Percentiles rank a stretch among this genome's conserved stretches.
phyloP scores from a whole-genome alignment of 208 protist species.

The Vickermania ingenoplastis region DNA sequence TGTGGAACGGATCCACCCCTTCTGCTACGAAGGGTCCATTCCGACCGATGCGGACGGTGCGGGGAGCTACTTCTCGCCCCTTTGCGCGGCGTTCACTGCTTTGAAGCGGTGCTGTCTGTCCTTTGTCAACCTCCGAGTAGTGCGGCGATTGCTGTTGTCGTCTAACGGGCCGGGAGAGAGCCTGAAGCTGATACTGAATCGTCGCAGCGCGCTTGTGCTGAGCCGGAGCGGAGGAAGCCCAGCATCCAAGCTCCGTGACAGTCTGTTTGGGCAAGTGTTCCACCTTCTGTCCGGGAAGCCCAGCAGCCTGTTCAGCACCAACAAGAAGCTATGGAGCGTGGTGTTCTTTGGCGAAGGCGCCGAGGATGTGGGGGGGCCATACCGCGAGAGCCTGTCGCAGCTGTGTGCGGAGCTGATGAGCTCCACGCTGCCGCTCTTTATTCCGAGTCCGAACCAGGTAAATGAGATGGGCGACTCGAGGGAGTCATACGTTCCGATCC shows the following conservation, averaged over 20 bases:
- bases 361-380: slow-evolving; percentile 91
- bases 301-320: slow-evolving; percentile 55
- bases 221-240: slow-evolving; percentile 25
- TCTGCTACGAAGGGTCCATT: slow-evolving; percentile 14
- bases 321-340: slow-evolving; percentile 79
- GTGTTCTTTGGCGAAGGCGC: slow-evolving; percentile 85
- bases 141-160: slow-evolving; percentile 29
- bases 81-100: slow-evolving; percentile 10
- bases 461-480: slow-evolving; percentile 62
- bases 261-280: slow-evolving; percentile 85
- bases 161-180: slow-evolving; percentile 44
- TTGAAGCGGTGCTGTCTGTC: slow-evolving; percentile 29
- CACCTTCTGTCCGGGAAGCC: slow-evolving; percentile 51
- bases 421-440: slow-evolving; percentile 68
- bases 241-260: slow-evolving; percentile 41
- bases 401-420: slow-evolving; percentile 87
- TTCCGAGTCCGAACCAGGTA: slow-evolving; percentile 71
- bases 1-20: slow-evolving; percentile 20
- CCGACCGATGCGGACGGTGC: slow-evolving; percentile 15
- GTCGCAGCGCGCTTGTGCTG: slow-evolving; percentile 62
- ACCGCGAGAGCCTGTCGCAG: slow-evolving; percentile 85
- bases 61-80: slow-evolving; percentile 4
- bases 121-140: slow-evolving; percentile 24
- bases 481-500: slow-evolving; percentile 74
- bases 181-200: slow-evolving; percentile 74